Conservation (phyloP, 2,329 filamentous ascomycete genomes). For the Calonectria leucothoes region DNA sequence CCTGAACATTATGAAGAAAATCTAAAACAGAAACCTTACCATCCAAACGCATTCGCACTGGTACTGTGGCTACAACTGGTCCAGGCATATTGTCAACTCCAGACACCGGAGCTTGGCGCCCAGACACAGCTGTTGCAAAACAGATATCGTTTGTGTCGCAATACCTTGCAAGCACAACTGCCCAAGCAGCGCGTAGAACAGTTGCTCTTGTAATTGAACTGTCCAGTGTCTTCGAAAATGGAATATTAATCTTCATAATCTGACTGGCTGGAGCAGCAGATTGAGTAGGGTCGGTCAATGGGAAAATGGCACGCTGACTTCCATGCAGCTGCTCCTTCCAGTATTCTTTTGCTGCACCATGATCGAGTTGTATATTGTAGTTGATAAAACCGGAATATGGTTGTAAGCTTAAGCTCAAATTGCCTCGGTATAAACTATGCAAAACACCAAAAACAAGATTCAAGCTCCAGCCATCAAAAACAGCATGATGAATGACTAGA, state of each 20-base stretch:
- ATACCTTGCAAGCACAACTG: too few species aligned
- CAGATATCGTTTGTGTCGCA: too few species aligned
- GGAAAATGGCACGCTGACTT: conserved; percentile 49
- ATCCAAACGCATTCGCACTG: too few species aligned
- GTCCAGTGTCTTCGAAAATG: too few species aligned
- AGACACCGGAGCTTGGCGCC: too few species aligned
- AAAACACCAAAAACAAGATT: background rate
- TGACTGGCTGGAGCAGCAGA: conserved; percentile 57
- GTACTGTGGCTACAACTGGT: too few species aligned
- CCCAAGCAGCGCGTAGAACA: too few species aligned
- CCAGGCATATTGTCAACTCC: too few species aligned
- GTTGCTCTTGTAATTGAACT: too few species aligned
- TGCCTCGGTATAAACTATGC: background rate
- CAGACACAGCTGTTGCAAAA: too few species aligned
- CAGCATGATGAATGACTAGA: background rate
- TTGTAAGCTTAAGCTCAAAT: background rate
- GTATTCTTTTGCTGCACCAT: background rate
- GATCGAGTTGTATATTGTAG: background rate
- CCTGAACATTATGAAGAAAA: too few species aligned
- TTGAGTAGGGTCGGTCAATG: conserved; percentile 60
- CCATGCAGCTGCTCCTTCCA: background rate
- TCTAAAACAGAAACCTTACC: too few species aligned
- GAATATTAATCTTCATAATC: conserved; percentile 45
- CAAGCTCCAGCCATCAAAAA: conserved; percentile 5
- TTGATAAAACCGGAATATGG: conserved; percentile 2